These are phyloP conservation scores for Raddia distichophylla DNA, from an alignment of 176 grass and related monocot species.

Conservation along the genomic window DNA sequence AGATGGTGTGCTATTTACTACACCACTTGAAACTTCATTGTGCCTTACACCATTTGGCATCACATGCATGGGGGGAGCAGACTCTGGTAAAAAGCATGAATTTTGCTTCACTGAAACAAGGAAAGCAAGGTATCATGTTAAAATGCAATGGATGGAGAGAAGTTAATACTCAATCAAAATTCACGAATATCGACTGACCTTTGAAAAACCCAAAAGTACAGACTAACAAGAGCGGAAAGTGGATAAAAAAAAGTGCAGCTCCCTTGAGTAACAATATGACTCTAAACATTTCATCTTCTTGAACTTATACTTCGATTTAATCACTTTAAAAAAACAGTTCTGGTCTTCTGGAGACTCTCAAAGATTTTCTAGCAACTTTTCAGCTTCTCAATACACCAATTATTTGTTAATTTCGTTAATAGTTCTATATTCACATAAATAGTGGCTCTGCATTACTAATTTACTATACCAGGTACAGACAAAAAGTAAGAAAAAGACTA, in stretches of 20 bases:
- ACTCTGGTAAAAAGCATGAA: slow-evolving; percentile 65
- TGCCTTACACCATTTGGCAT: slow-evolving; percentile 58
- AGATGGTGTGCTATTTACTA: slow-evolving; percentile 58
- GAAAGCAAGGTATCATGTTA: slow-evolving; percentile 29
- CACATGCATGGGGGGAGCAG: slow-evolving; percentile 43
- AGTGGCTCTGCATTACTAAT: background rate
- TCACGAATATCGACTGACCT: background rate
- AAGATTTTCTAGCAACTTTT: background rate
- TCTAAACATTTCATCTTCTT: background rate
- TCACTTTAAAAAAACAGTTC: slow-evolving; percentile 9
- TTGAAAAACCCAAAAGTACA: background rate
- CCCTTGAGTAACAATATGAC: background rate
- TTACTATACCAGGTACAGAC: slow-evolving; percentile 6
- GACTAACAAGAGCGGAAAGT: background rate
- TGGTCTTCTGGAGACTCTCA: background rate
- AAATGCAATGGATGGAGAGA: background rate
- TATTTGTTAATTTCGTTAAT: background rate
- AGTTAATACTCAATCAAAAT: background rate
- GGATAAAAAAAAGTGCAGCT: background rate
- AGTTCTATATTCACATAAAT: slow-evolving; percentile 8
- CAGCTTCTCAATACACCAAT: background rate
- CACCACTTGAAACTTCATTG: slow-evolving; percentile 63
- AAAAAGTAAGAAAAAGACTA: slow-evolving; percentile 22
- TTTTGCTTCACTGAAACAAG: slow-evolving; percentile 83
- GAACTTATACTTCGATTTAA: background rate